phyloP scores from a whole-genome alignment of 1,284 basidiomycete species.

The Anthracocystis panici-leucophaei region DNA sequence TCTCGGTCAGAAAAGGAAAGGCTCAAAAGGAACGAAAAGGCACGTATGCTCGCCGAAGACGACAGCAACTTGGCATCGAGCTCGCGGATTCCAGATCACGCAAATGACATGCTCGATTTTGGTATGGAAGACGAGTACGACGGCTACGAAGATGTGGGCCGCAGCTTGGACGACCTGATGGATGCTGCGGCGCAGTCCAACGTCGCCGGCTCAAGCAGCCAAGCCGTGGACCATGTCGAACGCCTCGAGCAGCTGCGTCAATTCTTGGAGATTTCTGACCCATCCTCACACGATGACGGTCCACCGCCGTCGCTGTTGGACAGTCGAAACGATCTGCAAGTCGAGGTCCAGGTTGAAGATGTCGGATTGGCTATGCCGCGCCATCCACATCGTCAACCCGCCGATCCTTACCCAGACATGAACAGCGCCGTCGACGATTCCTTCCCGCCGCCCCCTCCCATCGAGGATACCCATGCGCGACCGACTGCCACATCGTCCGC shows the following conservation, averaged over 20 bases:
- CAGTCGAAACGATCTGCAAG: constrained; percentile 57
- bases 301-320: constrained; percentile 59
- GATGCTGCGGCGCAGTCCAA: constrained; percentile 25
- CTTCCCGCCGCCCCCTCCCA: constrained; percentile 34
- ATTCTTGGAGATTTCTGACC: constrained; percentile 35
- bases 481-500: neutral
- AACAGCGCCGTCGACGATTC: neutral
- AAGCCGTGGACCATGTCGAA: constrained; percentile 31
- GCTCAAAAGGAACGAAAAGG: constrained; percentile 43
- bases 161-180: constrained; percentile 35
- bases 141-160: constrained; percentile 59
- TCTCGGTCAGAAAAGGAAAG: constrained; percentile 33
- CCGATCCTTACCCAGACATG: constrained; percentile 27
- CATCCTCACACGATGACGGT: constrained; percentile 29
- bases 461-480: constrained; percentile 13
- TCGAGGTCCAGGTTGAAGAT: constrained; percentile 64
- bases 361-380: constrained; percentile 59
- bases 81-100: constrained; percentile 10
- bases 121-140: constrained; percentile 58
- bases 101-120: constrained; percentile 46
- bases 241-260: constrained; percentile 46
- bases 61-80: constrained; percentile 15
- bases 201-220: constrained; percentile 18
- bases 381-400: constrained; percentile 28
- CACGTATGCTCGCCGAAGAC: constrained; percentile 23